Evolutionary conservation across 441 rosid species (phyloP), one percentile per base, ranked within the genome.

Genomic region (Populus tomentosa): DNA sequence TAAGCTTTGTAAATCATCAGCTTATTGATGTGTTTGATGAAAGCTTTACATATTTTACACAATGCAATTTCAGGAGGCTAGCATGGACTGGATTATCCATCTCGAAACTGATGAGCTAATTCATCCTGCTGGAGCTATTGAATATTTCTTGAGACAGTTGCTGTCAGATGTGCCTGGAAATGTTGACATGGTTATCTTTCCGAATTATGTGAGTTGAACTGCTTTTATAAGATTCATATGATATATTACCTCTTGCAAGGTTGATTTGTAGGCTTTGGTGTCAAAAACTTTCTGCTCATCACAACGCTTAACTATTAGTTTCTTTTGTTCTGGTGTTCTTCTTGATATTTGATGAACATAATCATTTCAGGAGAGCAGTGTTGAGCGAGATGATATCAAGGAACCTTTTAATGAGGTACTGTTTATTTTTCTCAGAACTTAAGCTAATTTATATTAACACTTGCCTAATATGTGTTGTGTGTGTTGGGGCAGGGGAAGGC

Each of bases 91-190:
- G 98, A 95, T 95, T 79, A 63, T 94, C 78, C 99, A 94, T 86
- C 95, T 95, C 81, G 97, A 95, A 85, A 95, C 98, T 0, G 99
- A 95, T 66, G 99, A 91, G 84, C 88, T 95, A 67, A 83, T 94
- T 67, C 84, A 95, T 81, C 98, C 98, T 32, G 90, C 93, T 2
- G 99, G 97, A 73, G 77, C 85, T 77, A 86, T 40, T 74, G 97
- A 92, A 71, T 95, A 91, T 83, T 95, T 98, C 62, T 82, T 95
- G 88, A 86, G 97, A 69, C 89, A 79, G 35, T 80, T 94, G 80
- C 91, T 95, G 32, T 79, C 85, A 50, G 91, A 90, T 75, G 84
- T 94, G 30, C 90, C 98, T 77, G 76, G 84, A 77, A 82, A 88
- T 74, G 87, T 94, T 71, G 97, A 94, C 82, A 80, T 83, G 87